Evolutionary conservation across 305 asterid species (phyloP), one percentile per base, ranked within the genome.

Genomic region (Salvia sclarea): DNA sequence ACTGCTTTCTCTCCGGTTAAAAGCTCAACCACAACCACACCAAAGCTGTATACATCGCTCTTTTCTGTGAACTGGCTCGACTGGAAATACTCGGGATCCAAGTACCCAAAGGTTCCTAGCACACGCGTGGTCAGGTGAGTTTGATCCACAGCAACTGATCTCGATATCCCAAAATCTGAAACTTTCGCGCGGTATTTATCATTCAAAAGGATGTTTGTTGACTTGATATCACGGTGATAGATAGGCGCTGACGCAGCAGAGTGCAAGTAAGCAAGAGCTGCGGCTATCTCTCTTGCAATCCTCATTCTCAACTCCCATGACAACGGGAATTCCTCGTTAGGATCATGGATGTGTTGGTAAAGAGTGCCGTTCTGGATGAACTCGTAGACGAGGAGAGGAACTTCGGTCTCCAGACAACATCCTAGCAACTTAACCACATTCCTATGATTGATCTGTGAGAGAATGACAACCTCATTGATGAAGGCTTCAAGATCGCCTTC

Each of bases 161-260:
- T 81, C 20, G 82, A 81, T 10, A 72, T 75, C 75, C 85, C 83
- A 6, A 81, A 81, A 71, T 81, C 85, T 6, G 85, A 64, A 38
- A 77, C 61, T 38, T 67, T 80, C 35, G 74, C 82, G 1, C 55
- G 49, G 25, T 70, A 80, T 20, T 67, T 77, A 3, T 54, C 75
- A 44, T 77, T 80, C 57, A 80, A 64, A 24, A 77, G 76, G 41
- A 80, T 74, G 71, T 80, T 80, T 8, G 78, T 74, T 0, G 85
- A 74, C 68, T 80, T 80, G 66, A 77, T 65, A 24, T 80, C 82
- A 1, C 78, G 70, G 63, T n/a, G n/a, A n/a, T n/a, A n/a, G n/a
- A 73, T 69, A 10, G 79, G 79, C 5, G 35, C 8, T 1, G 79
- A 69, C 35, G 79, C 70, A 18, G 79, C 55, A 7, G 76, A 78